phyloP scores from a whole-genome alignment of 2,329 filamentous ascomycete species.

The Colletotrichum paranaense region DNA sequence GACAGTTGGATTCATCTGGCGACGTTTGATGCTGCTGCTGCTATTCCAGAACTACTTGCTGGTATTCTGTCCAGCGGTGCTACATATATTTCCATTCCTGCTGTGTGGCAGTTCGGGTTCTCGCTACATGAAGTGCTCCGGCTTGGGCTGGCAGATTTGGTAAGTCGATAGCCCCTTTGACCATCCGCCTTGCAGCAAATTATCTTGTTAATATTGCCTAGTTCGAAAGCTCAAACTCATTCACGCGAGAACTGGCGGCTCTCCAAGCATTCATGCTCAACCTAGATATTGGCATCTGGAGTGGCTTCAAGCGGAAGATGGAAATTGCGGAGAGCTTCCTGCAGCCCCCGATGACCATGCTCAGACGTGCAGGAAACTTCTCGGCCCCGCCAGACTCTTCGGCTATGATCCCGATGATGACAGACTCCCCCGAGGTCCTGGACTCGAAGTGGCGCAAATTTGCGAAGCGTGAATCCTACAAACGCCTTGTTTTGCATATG shows the following conservation, averaged over 20 bases:
- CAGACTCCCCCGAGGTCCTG: slow-evolving; percentile 28
- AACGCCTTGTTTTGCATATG: slow-evolving; percentile 43
- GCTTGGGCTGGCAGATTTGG: slow-evolving; percentile 40
- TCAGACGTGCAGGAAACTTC: slow-evolving; percentile 47
- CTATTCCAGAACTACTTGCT: slow-evolving; percentile 49
- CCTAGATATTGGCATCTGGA: slow-evolving; percentile 50
- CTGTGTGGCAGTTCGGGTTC: slow-evolving; percentile 52
- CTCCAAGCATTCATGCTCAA: slow-evolving; percentile 48
- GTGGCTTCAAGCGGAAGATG: slow-evolving; percentile 49
- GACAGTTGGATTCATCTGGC: slow-evolving; percentile 46
- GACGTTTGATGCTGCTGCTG: slow-evolving; percentile 49
- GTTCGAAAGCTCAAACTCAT: slow-evolving; percentile 49
- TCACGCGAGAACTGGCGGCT: slow-evolving; percentile 44
- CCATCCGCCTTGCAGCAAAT: not conserved
- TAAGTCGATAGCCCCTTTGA: slow-evolving; percentile 8
- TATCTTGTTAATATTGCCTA: slow-evolving; percentile 13
- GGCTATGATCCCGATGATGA: slow-evolving; percentile 12
- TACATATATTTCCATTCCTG: slow-evolving; percentile 48
- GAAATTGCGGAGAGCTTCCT: slow-evolving; percentile 53
- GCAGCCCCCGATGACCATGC: slow-evolving; percentile 49
- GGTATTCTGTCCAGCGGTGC: slow-evolving; percentile 51
- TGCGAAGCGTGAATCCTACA: slow-evolving; percentile 47
- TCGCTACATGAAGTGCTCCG: slow-evolving; percentile 53
- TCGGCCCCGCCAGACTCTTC: slow-evolving; percentile 28
- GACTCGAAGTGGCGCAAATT: slow-evolving; percentile 37